Evolutionary conservation across 306 rosid genomes (phyloP).

Genomic region (Begonia masoniana): DNA sequence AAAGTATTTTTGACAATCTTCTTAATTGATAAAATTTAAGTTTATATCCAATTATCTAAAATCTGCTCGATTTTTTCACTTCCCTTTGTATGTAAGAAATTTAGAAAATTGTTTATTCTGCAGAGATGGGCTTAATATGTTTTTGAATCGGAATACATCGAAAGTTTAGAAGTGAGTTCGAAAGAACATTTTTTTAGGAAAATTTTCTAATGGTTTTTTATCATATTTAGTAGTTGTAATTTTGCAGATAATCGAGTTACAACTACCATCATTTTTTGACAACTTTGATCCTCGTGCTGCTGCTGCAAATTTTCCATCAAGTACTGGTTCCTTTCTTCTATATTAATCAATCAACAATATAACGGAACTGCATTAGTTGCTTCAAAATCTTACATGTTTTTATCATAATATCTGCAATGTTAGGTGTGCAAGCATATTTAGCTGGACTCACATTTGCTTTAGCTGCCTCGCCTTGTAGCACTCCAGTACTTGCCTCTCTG

Average conservation of each 20-base stretch:
- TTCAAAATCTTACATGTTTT: conserved; percentile 9
- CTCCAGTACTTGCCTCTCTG: conserved; percentile 78
- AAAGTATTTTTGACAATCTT: no score
- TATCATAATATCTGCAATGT: conserved; percentile 13
- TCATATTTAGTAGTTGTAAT: background rate
- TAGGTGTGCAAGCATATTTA: conserved; percentile 89
- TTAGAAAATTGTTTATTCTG: background rate
- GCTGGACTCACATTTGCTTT: conserved; percentile 96
- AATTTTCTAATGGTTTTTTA: conserved; percentile 1
- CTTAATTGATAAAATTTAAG: background rate
- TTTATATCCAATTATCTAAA: background rate
- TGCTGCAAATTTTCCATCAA: conserved; percentile 84
- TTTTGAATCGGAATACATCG: no score
- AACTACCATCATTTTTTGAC: conserved; percentile 73
- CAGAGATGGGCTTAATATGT: background rate
- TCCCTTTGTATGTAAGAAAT: background rate
- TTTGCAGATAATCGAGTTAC: conserved; percentile 70
- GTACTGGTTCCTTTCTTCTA: conserved; percentile 23
- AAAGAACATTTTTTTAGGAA: background rate
- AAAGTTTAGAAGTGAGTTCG: no score
- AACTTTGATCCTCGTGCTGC: conserved; percentile 85
- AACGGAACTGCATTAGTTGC: background rate
- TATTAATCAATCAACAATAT: background rate
- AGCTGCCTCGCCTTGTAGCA: conserved; percentile 97
- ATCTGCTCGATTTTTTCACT: background rate